Conservation (phyloP, 768 basidiomycete species). For the Pseudohyphozyma bogoriensis region DNA sequence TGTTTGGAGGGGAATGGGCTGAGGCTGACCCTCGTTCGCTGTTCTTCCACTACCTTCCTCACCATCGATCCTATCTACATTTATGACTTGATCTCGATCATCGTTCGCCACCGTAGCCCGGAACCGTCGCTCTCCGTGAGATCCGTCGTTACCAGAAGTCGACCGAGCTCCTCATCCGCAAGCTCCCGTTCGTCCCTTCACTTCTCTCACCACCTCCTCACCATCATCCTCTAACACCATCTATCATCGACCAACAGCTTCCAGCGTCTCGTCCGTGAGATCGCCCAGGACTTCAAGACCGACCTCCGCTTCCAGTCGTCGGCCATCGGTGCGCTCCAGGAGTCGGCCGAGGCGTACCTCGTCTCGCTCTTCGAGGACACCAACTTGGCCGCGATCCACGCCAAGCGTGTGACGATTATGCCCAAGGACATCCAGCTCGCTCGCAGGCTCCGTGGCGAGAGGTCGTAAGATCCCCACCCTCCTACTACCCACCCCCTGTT, state of each 20-base stretch:
- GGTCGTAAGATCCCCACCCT: too few relatives aligned
- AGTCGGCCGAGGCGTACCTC: slow-evolving; percentile 57
- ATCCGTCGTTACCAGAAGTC: slow-evolving; percentile 49
- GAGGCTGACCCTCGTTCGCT: background rate
- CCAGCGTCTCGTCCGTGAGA: slow-evolving; percentile 49
- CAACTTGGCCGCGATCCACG: slow-evolving; percentile 27
- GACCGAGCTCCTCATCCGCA: slow-evolving; percentile 48
- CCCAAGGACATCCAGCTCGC: too few relatives aligned
- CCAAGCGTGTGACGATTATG: slow-evolving; percentile 32
- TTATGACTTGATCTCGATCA: too few relatives aligned
- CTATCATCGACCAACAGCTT: slow-evolving; percentile 36
- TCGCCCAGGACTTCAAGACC: slow-evolving; percentile 53
- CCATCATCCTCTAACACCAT: background rate
- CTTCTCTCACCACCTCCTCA: background rate
- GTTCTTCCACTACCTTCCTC: background rate
- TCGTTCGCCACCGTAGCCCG: slow-evolving; percentile 53
- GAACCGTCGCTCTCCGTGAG: slow-evolving; percentile 67
- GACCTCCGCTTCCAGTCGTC: slow-evolving; percentile 68
- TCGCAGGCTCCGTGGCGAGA: too few relatives aligned
- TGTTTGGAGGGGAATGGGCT: background rate
- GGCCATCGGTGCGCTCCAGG: slow-evolving; percentile 58
- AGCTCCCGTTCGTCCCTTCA: slow-evolving; percentile 36
- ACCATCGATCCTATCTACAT: background rate
- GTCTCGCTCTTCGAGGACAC: slow-evolving; percentile 59
- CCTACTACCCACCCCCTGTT: too few relatives aligned